Evolutionary conservation across 192 early-diverging fungal species (phyloP).

Genomic region (Haplosporangium gracile): DNA sequence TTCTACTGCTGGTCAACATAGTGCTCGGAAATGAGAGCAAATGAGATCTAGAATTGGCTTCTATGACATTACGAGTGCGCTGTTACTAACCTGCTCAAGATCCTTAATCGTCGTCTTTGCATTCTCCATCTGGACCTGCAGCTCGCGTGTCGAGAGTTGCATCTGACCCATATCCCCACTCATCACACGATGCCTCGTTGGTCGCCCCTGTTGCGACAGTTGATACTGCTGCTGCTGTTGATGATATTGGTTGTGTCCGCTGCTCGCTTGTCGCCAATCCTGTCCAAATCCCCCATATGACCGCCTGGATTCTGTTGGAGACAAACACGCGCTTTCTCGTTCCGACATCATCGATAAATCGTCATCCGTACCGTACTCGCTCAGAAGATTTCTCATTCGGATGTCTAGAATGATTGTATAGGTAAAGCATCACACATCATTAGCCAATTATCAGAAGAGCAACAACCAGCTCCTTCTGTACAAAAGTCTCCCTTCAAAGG

Average conservation of each 20-base stretch:
- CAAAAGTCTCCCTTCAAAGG: background rate
- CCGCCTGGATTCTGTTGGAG: background rate
- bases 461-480: background rate
- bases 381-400: conserved; percentile 26
- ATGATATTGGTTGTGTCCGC: background rate
- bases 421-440: background rate
- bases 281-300: background rate
- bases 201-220: background rate
- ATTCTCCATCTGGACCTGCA: conserved; percentile 50
- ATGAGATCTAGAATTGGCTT: no score
- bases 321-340: background rate
- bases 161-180: conserved; percentile 47
- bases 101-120: conserved; percentile 53
- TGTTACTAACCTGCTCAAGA: conserved; percentile 40
- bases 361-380: conserved; percentile 33
- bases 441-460: background rate
- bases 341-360: conserved; percentile 20
- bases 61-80: no score
- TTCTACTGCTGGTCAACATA: background rate
- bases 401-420: conserved; percentile 9
- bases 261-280: conserved; percentile 6
- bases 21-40: background rate
- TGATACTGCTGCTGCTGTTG: conserved; percentile 10
- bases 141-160: conserved; percentile 36
- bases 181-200: conserved; percentile 18